These are phyloP conservation scores for Agrostemma githago DNA, from an alignment of 148 eudicot genomes.

Conservation along the genomic window DNA sequence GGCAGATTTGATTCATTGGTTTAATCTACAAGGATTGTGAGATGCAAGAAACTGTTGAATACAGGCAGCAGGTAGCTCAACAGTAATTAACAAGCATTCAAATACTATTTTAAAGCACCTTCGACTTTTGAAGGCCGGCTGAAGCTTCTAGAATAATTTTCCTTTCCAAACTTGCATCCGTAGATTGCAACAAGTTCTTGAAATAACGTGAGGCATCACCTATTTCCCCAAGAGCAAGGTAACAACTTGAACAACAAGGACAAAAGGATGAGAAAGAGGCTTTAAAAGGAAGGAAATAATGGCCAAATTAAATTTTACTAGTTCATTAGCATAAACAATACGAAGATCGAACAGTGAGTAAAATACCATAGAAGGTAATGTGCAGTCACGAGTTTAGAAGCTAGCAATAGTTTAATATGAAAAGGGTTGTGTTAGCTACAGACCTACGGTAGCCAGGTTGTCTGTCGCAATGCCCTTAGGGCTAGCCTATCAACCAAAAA, in stretches of 20 bases:
- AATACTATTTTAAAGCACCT: constrained; percentile 38
- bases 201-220: constrained; percentile 61
- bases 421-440: too few relatives aligned
- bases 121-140: constrained; percentile 78
- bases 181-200: constrained; percentile 61
- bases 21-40: too few relatives aligned
- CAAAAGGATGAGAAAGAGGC: constrained; percentile 8
- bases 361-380: too few relatives aligned
- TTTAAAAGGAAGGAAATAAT: not conserved
- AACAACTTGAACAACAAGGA: constrained; percentile 51
- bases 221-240: constrained; percentile 87
- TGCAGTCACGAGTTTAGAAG: too few relatives aligned
- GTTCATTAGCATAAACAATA: not conserved
- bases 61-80: not conserved
- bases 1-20: not conserved
- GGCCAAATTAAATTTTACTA: too few relatives aligned
- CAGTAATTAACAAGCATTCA: not conserved
- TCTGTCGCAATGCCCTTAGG: too few relatives aligned
- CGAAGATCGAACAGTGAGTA: not conserved
- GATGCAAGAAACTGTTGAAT: not conserved
- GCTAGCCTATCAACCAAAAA: too few relatives aligned
- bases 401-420: too few relatives aligned
- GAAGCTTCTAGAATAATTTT: constrained; percentile 78
- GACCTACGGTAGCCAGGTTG: too few relatives aligned
- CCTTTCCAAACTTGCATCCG: constrained; percentile 52